Evolutionary conservation across 106 monocot genomes (phyloP).

Genomic region (Dendrobium officinale): DNA sequence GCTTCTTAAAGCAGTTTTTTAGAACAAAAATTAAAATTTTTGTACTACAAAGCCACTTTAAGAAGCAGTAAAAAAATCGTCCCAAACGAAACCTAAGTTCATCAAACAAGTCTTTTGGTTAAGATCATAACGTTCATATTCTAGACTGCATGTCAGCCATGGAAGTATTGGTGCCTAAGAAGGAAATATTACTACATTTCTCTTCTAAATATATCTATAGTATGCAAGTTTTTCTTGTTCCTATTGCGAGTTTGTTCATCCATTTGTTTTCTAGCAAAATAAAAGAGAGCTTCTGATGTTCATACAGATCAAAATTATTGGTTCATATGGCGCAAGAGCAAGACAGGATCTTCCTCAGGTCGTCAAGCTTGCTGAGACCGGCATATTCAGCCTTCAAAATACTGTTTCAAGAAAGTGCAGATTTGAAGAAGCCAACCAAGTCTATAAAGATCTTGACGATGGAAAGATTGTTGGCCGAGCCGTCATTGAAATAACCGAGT

Average conservation of each 20-base stretch:
- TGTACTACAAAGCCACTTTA: no score
- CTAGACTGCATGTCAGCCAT: no score
- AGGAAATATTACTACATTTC: no score
- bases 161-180: no score
- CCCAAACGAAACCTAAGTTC: no score
- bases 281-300: not conserved
- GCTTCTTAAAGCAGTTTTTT: no score
- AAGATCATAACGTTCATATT: no score
- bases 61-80: no score
- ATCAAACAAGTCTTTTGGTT: no score
- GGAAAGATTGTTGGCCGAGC: conserved; percentile 91
- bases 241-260: not conserved
- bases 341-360: conserved; percentile 97
- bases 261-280: not conserved
- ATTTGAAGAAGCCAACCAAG: conserved; percentile 73
- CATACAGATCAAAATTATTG: conserved; percentile 88
- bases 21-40: no score
- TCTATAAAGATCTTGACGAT: conserved; percentile 67
- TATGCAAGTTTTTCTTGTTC: no score
- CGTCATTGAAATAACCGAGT: conserved; percentile 62
- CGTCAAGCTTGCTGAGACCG: conserved; percentile 80
- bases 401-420: conserved; percentile 84
- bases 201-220: no score
- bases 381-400: conserved; percentile 64
- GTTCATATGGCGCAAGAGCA: conserved; percentile 95